Evolutionary conservation across 2,329 filamentous ascomycete species (phyloP), one percentile per base, ranked within the genome.

Genomic region (Diaporthe citrichinensis): DNA sequence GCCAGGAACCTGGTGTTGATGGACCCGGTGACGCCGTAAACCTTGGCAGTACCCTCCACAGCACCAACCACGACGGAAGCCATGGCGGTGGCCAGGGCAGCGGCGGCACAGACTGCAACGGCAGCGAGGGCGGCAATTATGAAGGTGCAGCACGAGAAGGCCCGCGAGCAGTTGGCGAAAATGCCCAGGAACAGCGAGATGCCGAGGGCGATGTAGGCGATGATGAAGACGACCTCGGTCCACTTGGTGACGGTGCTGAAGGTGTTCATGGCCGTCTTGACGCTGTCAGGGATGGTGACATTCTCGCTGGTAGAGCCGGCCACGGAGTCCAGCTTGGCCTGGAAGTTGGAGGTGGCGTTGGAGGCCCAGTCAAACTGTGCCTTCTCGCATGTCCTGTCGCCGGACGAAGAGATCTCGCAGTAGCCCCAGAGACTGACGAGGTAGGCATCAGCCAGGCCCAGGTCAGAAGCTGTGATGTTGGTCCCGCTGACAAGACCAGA

Each of bases 361-460:
- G 93, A 90, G 80, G 94, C 95, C 92, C 94, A 99, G 85, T 95
- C 88, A 80, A 93, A 92, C 83, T 93, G 87, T 73, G 92, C 89
- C 79, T 92, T 88, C 72, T 92, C 93, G 90, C 96, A 98, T 79
- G 89, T 87, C 78, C 88, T 87, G 77, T 89, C 87, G 80, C 88
- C 87, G 78, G 89, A 89, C 78, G 87, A 84, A 69, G 88, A 85
- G 72, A 90, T 91, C 74, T 88, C 87, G 90, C 97, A 98, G 90
- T 95, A 98, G 82, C 94, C 94, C 94, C 95, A 98, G 51, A 98
- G 89, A 81, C 90, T 91, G 82, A 98, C 88, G 77, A 94, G 90
- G 90, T 98, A 98, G 81, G 92, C 88, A 82, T 96, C 92, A 80
- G 89, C 90, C 76, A 98, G 89, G 73, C 90, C 88, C 58, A 94